phyloP scores from a whole-genome alignment of 805 yeast species.

The Tetrapisispora namnaoensis region DNA sequence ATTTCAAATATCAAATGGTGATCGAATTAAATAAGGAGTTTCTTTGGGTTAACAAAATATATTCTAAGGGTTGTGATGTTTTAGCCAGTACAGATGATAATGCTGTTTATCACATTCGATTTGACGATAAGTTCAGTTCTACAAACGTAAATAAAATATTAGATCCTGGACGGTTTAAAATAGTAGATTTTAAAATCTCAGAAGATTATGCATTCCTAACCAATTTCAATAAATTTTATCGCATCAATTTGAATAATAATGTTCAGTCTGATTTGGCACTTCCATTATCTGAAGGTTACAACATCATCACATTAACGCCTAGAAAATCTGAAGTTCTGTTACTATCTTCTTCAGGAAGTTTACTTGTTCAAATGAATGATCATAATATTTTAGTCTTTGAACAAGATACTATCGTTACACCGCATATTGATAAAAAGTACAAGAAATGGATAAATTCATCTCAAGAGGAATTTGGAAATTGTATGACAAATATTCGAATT shows the following conservation, averaged over 20 bases:
- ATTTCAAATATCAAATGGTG: neutral
- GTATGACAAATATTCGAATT: constrained; percentile 19
- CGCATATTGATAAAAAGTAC: constrained; percentile 21
- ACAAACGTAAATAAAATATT: constrained; percentile 2
- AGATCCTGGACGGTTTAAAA: constrained; percentile 12
- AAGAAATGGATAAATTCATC: constrained; percentile 21
- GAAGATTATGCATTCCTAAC: constrained; percentile 9
- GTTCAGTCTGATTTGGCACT: neutral
- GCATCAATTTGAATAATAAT: neutral
- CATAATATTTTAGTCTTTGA: constrained; percentile 4
- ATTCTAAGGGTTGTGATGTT: constrained; percentile 8
- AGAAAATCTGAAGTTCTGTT: neutral
- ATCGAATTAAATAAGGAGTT: neutral
- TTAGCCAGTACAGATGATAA: constrained; percentile 18
- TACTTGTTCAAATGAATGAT: neutral
- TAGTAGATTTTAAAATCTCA: constrained; percentile 14
- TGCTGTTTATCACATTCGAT: constrained; percentile 10
- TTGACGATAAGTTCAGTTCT: neutral
- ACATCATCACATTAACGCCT: neutral
- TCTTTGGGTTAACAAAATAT: constrained; percentile 18
- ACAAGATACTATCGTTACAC: constrained; percentile 16
- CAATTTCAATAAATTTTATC: constrained; percentile 1
- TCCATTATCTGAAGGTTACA: constrained; percentile 1
- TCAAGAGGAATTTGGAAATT: constrained; percentile 19
- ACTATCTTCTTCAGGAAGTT: neutral